These are phyloP conservation scores for Erythrobasidium hasegawianum DNA, from an alignment of 1,284 basidiomycete species.

Conservation along the genomic window DNA sequence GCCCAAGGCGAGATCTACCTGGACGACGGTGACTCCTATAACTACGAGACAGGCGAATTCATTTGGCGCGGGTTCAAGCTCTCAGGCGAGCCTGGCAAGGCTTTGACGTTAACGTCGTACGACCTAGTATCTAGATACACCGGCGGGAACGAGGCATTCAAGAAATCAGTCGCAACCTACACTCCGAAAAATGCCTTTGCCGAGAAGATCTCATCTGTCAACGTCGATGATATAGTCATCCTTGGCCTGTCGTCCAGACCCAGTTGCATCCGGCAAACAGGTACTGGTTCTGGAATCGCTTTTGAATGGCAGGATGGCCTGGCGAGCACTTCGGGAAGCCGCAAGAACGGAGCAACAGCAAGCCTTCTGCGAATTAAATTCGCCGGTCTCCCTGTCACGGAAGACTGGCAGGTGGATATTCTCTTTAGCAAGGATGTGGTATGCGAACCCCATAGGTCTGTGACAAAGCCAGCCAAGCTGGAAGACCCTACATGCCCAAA, in stretches of 20 bases:
- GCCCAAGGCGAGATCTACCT: slow-evolving; percentile 86
- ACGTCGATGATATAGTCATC: slow-evolving; percentile 74
- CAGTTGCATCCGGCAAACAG: slow-evolving; percentile 40
- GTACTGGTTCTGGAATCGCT: slow-evolving; percentile 37
- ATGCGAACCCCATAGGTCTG: slow-evolving; percentile 28
- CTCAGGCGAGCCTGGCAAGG: slow-evolving; percentile 44
- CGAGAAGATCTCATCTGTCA: slow-evolving; percentile 61
- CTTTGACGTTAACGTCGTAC: slow-evolving; percentile 27
- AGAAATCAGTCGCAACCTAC: slow-evolving; percentile 45
- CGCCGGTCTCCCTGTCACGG: slow-evolving; percentile 35
- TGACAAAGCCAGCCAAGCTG: slow-evolving; percentile 37
- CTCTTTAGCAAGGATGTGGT: slow-evolving; percentile 35
- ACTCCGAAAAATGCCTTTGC: slow-evolving; percentile 62
- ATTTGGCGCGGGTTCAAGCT: slow-evolving; percentile 50
- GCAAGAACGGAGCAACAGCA: slow-evolving; percentile 37
- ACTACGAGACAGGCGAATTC: slow-evolving; percentile 71
- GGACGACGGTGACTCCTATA: slow-evolving; percentile 87
- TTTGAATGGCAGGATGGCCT: slow-evolving; percentile 44
- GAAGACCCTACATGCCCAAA: slow-evolving; percentile 39
- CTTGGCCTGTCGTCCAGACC: slow-evolving; percentile 68
- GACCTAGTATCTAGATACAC: slow-evolving; percentile 31
- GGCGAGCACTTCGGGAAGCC: slow-evolving; percentile 37
- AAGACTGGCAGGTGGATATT: slow-evolving; percentile 41
- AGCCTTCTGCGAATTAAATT: slow-evolving; percentile 40
- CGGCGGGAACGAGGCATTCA: slow-evolving; percentile 50